Conservation (phyloP, 2,329 filamentous ascomycete genomes). For the Fusarium sp. region DNA sequence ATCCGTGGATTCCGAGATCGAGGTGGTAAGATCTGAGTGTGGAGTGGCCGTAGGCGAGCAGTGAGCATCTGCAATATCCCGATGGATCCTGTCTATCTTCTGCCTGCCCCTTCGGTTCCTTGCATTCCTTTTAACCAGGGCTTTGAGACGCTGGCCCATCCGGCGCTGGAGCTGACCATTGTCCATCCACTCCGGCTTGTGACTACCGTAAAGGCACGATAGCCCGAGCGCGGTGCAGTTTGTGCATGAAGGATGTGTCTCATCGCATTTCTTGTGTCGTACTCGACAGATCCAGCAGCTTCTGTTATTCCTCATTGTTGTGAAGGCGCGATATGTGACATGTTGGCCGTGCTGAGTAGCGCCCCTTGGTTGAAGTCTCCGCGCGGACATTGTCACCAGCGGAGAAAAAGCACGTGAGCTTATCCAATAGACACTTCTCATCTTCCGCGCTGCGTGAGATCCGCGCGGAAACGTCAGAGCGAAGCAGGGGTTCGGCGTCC, state of each 20-base stretch:
- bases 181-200: constrained; percentile 61
- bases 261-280: constrained; percentile 28
- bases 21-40: neutral
- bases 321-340: neutral
- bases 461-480: neutral
- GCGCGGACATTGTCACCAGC: neutral
- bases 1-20: neutral
- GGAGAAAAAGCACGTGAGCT: neutral
- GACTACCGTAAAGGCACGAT: constrained; percentile 55
- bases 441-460: neutral
- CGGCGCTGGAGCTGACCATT: constrained; percentile 38
- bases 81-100: neutral
- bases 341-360: neutral
- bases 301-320: constrained; percentile 2
- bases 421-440: neutral
- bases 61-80: neutral
- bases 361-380: neutral
- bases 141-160: constrained; percentile 39
- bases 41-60: neutral
- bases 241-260: neutral
- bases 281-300: constrained; percentile 28
- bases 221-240: constrained; percentile 57
- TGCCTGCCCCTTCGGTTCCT: constrained; percentile 47
- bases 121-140: constrained; percentile 38
- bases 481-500: neutral